Evolutionary conservation across 2,329 filamentous ascomycete genomes (phyloP).

Genomic region (Proliferodiscus dingleyae): DNA sequence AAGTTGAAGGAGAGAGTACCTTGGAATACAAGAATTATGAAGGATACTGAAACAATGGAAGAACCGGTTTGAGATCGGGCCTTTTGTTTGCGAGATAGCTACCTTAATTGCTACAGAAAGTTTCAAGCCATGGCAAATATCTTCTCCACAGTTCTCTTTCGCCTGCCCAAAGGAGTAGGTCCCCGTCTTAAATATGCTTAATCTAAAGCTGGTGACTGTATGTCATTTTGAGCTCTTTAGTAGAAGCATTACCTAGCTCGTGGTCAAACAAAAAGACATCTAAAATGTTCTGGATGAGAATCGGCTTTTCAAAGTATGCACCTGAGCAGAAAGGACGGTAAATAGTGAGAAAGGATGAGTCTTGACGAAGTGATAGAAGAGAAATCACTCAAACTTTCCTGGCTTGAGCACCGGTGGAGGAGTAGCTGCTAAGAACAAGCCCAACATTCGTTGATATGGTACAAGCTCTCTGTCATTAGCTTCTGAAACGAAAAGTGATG

Average conservation of each 20-base stretch:
- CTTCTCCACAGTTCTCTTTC: slow-evolving; percentile 35
- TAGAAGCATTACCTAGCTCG: slow-evolving; percentile 41
- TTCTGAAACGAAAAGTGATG: neutral
- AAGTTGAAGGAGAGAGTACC: no score
- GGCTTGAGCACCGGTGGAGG: slow-evolving; percentile 43
- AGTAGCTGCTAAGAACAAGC: slow-evolving; percentile 40
- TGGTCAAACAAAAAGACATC: slow-evolving; percentile 44
- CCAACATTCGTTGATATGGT: slow-evolving; percentile 48
- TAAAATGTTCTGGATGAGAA: slow-evolving; percentile 39
- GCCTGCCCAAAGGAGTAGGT: slow-evolving; percentile 36
- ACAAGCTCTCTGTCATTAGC: neutral
- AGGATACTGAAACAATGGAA: no score
- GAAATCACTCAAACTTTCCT: slow-evolving; percentile 40
- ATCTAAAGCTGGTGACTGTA: slow-evolving; percentile 38
- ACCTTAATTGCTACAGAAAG: neutral
- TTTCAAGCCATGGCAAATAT: neutral
- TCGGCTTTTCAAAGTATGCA: slow-evolving; percentile 37
- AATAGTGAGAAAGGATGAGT: neutral
- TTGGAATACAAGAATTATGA: no score
- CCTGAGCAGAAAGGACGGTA: neutral
- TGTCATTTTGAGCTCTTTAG: slow-evolving; percentile 43
- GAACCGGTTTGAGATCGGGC: no score
- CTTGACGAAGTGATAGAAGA: slow-evolving; percentile 25
- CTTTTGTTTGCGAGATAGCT: neutral
- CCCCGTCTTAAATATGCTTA: slow-evolving; percentile 41